Evolutionary conservation across 140 eudicot species (phyloP), one percentile per base, ranked within the genome.

Genomic region (Senecio squalidus): DNA sequence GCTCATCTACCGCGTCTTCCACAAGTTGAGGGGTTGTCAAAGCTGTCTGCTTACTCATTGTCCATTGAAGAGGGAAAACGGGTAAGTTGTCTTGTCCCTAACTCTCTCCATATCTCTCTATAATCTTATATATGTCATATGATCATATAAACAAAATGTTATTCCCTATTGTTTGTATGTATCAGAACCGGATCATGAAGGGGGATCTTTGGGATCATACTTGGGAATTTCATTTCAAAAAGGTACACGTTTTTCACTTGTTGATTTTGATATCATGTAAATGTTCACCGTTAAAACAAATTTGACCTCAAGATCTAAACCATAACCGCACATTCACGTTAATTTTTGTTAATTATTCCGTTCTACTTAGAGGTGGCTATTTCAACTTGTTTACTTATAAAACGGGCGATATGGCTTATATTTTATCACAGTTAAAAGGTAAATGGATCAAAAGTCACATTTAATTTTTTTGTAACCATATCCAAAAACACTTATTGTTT

Each of bases 121-220:
- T 44, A 4, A 21, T n/a, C n/a, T n/a, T n/a, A 7, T 39, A 7
- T 1, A 10, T 25, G 21, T 7, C 5, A 5, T 4, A 33, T 68
- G 30, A n/a, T 56, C 38, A 13, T 51, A 34, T 65, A 24, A 26
- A 10, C 54, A 33, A 21, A 2, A n/a, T 2, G 4, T 9, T 44
- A 31, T 17, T 36, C 34, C 55, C 59, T 21, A 27, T 24, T 52
- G 14, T 14, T 24, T 24, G 16, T 27, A 20, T 61, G 36, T 66
- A 55, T 56, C 67, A 90, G 95, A 73, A 24, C 2, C 78, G 95
- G 39, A 86, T 90, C 69, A 83, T 51, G 73, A 73, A 74, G 72
- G 81, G 83, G 28, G 98, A 90, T 74, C 88, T 90, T 48, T 85
- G 89, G 73, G 97, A 89, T 58, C 97, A 89, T 78, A 75, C 57